These are phyloP conservation scores for Favolaschia claudopus DNA, from an alignment of 768 basidiomycete genomes.

Conservation along the genomic window DNA sequence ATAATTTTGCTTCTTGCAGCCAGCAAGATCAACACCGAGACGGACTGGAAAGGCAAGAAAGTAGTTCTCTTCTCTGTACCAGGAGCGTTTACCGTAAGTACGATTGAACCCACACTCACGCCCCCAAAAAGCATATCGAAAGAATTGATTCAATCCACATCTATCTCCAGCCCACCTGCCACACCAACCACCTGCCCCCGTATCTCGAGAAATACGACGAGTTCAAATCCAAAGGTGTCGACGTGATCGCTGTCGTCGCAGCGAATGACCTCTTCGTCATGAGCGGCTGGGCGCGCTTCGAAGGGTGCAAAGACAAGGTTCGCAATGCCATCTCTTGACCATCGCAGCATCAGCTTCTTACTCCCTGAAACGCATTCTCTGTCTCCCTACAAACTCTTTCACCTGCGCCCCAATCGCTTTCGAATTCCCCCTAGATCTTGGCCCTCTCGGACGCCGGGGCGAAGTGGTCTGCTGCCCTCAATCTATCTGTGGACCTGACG, in stretches of 20 bases:
- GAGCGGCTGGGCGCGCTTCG: slow-evolving; percentile 67
- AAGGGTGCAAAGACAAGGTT: slow-evolving; percentile 74
- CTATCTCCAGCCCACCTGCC: slow-evolving; percentile 67
- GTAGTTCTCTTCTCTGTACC: slow-evolving; percentile 82
- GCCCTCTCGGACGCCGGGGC: slow-evolving; percentile 63
- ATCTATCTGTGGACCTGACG: slow-evolving; percentile 62
- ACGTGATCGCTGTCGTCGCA: slow-evolving; percentile 73
- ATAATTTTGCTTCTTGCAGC: slow-evolving; percentile 44
- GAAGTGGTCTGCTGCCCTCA: slow-evolving; percentile 62
- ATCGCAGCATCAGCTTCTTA: background rate
- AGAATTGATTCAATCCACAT: slow-evolving; percentile 53
- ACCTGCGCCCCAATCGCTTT: too few relatives aligned
- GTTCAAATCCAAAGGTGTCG: slow-evolving; percentile 81
- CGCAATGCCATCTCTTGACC: background rate
- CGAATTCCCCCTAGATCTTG: slow-evolving; percentile 64
- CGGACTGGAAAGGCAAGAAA: slow-evolving; percentile 79
- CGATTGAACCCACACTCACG: background rate
- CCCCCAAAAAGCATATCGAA: slow-evolving; percentile 39
- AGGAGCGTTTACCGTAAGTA: slow-evolving; percentile 80
- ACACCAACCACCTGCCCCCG: slow-evolving; percentile 64
- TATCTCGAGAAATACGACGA: slow-evolving; percentile 76
- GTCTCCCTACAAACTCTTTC: too few relatives aligned
- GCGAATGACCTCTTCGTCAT: slow-evolving; percentile 86
- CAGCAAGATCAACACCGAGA: slow-evolving; percentile 58
- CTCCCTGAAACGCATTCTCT: background rate